Conservation (phyloP, 345 rosid species). For the Isatis tinctoria region DNA sequence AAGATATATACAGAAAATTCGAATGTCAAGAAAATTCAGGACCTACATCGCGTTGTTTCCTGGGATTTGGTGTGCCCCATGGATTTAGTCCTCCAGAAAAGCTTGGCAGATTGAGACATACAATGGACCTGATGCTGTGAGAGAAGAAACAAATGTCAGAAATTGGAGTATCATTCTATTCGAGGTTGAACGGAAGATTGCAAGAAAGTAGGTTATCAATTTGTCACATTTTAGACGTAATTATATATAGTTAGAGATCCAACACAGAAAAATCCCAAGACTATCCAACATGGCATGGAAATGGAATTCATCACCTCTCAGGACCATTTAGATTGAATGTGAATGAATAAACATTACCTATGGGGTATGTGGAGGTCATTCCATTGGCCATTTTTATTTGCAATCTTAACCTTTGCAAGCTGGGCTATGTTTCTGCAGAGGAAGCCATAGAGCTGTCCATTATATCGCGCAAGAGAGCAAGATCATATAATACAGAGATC, state of each 20-base stretch:
- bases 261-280: neutral
- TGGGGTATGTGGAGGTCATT: constrained; percentile 62
- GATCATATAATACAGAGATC: neutral
- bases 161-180: neutral
- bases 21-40: neutral
- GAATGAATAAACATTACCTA: constrained; percentile 28
- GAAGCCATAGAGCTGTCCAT: constrained; percentile 10
- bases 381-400: constrained; percentile 66
- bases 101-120: constrained; percentile 93
- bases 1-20: neutral
- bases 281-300: constrained; percentile 16
- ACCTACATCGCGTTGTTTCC: constrained; percentile 49
- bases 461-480: neutral
- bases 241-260: neutral
- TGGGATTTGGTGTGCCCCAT: constrained; percentile 80
- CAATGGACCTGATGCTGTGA: constrained; percentile 57
- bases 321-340: constrained; percentile 1
- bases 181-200: neutral
- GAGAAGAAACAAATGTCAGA: constrained; percentile 10
- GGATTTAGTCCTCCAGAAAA: constrained; percentile 96
- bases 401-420: constrained; percentile 74
- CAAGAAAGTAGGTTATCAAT: neutral
- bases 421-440: constrained; percentile 76
- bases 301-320: constrained; percentile 2
- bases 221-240: neutral